phyloP scores from a whole-genome alignment of 192 early-diverging fungal genomes.

The Coemansia sp. region DNA sequence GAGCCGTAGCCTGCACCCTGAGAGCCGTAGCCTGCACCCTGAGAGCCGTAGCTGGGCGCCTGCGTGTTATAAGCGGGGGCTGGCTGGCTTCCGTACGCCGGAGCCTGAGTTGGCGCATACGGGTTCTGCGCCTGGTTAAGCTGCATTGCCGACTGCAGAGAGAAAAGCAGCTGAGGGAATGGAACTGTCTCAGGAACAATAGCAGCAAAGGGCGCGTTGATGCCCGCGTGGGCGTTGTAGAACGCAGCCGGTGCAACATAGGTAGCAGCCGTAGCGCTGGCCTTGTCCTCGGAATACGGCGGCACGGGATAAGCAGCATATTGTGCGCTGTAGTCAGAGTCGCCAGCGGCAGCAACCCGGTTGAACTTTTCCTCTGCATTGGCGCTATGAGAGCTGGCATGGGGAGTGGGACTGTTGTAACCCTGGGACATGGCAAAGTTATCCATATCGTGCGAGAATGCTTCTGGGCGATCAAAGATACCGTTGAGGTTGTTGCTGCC shows the following conservation, averaged over 20 bases:
- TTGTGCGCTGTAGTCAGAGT: slow-evolving; percentile 7
- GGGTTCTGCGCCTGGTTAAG: slow-evolving; percentile 2
- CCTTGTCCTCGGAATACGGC: neutral
- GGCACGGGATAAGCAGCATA: slow-evolving; percentile 3
- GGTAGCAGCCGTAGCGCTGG: neutral
- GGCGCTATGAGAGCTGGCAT: neutral
- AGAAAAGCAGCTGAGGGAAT: slow-evolving; percentile 39
- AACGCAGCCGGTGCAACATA: slow-evolving; percentile 5
- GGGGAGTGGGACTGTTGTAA: slow-evolving; percentile 11
- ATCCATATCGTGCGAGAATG: slow-evolving; percentile 37
- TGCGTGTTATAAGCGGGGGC: slow-evolving; percentile 4
- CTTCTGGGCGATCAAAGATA: slow-evolving; percentile 33
- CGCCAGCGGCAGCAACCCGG: neutral
- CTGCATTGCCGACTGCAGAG: slow-evolving; percentile 29
- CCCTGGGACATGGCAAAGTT: slow-evolving; percentile 39
- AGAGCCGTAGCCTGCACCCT: neutral
- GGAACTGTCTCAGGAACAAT: slow-evolving; percentile 36
- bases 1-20: neutral
- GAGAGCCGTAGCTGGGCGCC: neutral
- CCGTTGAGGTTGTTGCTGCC: neutral
- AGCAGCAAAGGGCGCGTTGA: slow-evolving; percentile 21
- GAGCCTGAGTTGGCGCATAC: neutral
- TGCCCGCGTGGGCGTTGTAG: slow-evolving; percentile 6
- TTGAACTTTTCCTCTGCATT: neutral
- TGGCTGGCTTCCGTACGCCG: neutral